phyloP scores from a whole-genome alignment of 2,329 filamentous ascomycete species.

The Exophiala dermatitidis region DNA sequence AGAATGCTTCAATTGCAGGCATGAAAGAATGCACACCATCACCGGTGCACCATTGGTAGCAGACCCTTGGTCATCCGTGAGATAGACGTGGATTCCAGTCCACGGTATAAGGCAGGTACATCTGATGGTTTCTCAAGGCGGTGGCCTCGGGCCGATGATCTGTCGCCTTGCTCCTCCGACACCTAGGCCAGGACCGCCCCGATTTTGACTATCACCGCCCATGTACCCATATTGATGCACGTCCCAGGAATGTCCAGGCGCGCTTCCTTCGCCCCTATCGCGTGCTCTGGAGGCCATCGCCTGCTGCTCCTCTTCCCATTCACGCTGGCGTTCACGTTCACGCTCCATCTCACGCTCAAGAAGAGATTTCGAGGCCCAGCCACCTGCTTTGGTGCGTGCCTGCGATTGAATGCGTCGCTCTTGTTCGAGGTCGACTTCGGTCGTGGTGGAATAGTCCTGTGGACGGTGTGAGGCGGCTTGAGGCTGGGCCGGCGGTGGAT shows the following conservation, averaged over 20 bases:
- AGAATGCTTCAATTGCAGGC: too few relatives aligned
- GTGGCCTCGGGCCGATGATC: conserved; percentile 56
- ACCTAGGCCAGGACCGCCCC: conserved; percentile 43
- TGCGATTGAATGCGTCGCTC: conserved; percentile 47
- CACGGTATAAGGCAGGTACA: too few relatives aligned
- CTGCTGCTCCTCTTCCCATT: conserved; percentile 58
- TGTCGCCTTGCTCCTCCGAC: conserved; percentile 53
- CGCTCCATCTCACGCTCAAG: conserved; percentile 62
- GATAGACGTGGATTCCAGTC: too few relatives aligned
- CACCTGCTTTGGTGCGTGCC: conserved; percentile 51
- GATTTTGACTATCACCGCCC: conserved; percentile 57
- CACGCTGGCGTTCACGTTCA: conserved; percentile 56
- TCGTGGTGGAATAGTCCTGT: conserved; percentile 45
- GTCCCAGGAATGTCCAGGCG: conserved; percentile 46
- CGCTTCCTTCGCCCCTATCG: conserved; percentile 41
- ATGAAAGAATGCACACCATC: too few relatives aligned
- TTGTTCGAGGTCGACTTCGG: conserved; percentile 51
- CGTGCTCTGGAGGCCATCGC: conserved; percentile 42
- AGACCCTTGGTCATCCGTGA: too few relatives aligned
- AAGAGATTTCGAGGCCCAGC: conserved; percentile 57
- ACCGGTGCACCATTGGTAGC: too few relatives aligned
- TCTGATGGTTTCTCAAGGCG: conserved; percentile 18
- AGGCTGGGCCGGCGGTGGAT: conserved; percentile 43
- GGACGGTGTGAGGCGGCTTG: conserved; percentile 36
- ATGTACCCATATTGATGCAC: conserved; percentile 59